A percentile compares a stretch with the other conserved stretches of the same genome.
These are phyloP conservation scores for Aspergillus nomiae DNA, from an alignment of 2,329 filamentous ascomycete genomes.

Conservation along the genomic window DNA sequence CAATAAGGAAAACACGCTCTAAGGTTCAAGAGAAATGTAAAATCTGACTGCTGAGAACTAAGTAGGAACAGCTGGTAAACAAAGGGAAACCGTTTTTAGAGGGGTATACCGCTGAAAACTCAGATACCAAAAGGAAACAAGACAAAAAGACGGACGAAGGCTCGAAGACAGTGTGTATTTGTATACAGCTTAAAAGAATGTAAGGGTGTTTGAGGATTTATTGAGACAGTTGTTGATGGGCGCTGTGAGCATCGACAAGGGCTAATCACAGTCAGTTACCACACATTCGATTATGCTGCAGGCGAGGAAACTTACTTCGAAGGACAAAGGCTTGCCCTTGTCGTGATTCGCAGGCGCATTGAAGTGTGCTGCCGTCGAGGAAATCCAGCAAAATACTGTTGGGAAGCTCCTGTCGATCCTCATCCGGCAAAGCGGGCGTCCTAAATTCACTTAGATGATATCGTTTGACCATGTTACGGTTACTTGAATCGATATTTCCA, in stretches of 20 bases:
- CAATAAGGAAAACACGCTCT: conserved; percentile 10
- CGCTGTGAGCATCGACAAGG: conserved; percentile 45
- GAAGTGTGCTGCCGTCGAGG: conserved; percentile 61
- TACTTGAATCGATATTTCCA: conserved; percentile 62
- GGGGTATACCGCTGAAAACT: conserved; percentile 38
- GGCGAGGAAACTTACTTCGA: conserved; percentile 45
- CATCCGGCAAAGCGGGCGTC: conserved; percentile 77
- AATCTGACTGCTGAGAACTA: conserved; percentile 10
- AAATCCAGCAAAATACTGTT: conserved; percentile 74
- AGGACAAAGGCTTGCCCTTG: conserved; percentile 56
- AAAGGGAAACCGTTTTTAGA: conserved; percentile 27
- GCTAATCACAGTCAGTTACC: conserved; percentile 30
- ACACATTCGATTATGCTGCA: neutral
- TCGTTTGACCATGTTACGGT: conserved; percentile 68
- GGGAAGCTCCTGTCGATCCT: conserved; percentile 88
- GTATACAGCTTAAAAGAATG: conserved; percentile 7
- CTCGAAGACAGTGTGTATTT: conserved; percentile 4
- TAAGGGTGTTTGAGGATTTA: conserved; percentile 11
- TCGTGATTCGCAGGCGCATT: conserved; percentile 63
- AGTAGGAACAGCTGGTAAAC: conserved; percentile 21
- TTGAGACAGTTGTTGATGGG: conserved; percentile 29
- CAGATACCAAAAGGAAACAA: conserved; percentile 15
- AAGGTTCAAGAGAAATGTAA: conserved; percentile 13
- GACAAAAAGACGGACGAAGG: conserved; percentile 7
- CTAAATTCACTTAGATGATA: conserved; percentile 87